phyloP scores from a whole-genome alignment of 345 rosid genomes.

The Euclidium syriacum region DNA sequence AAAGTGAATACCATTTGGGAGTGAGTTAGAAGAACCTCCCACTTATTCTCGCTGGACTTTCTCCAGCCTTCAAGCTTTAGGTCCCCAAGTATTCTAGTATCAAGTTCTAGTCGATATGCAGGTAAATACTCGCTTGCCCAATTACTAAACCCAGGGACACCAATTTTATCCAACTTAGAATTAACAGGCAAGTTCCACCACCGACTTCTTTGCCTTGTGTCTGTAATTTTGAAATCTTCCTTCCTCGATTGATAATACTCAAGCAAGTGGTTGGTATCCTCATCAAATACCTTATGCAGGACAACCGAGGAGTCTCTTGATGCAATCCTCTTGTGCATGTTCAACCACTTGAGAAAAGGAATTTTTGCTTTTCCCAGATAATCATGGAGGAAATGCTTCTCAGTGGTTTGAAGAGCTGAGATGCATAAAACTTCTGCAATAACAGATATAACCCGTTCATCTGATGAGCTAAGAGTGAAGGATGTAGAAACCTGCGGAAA shows the following conservation, averaged over 20 bases:
- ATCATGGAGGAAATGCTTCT: conserved; percentile 43
- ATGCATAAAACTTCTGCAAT: conserved; percentile 70
- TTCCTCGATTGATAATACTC: conserved; percentile 44
- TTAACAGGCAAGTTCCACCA: conserved; percentile 55
- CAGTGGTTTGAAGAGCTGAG: conserved; percentile 59
- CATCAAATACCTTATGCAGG: conserved; percentile 47
- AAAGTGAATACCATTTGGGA: conserved; percentile 70
- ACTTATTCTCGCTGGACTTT: conserved; percentile 43
- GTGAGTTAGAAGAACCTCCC: conserved; percentile 86
- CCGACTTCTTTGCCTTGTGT: conserved; percentile 29
- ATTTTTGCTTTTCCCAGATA: conserved; percentile 30
- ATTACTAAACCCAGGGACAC: conserved; percentile 65
- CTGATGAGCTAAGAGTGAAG: conserved; percentile 53
- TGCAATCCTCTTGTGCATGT: conserved; percentile 36
- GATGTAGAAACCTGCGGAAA: conserved; percentile 69
- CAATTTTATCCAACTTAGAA: conserved; percentile 57
- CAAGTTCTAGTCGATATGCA: conserved; percentile 60
- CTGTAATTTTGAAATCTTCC: conserved; percentile 26
- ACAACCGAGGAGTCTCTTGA: conserved; percentile 64
- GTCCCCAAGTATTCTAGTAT: conserved; percentile 43
- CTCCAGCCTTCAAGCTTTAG: conserved; percentile 81
- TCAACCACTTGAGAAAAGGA: conserved; percentile 43
- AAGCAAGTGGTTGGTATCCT: conserved; percentile 46
- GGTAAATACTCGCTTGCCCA: conserved; percentile 76
- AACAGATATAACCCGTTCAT: conserved; percentile 55